Evolutionary conservation across 2,329 filamentous ascomycete species (phyloP).

Genomic region (Thielaviopsis euricoi): DNA sequence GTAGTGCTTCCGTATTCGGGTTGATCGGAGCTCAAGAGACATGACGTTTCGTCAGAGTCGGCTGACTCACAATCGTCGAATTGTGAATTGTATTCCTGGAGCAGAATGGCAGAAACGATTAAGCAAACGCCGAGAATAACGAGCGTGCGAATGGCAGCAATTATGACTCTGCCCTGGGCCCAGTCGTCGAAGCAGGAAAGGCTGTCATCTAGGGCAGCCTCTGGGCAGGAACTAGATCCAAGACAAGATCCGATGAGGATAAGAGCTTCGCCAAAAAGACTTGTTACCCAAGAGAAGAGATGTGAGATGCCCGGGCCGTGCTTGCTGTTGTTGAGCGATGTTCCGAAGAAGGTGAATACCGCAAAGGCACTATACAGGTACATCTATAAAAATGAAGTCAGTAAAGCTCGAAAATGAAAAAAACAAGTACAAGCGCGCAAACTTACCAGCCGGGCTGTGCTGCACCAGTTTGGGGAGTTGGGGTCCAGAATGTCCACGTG

Average conservation of each 20-base stretch:
- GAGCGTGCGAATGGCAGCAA: conserved; percentile 43
- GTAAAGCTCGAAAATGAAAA: not conserved
- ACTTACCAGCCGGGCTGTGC: conserved; percentile 7
- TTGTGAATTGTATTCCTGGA: conserved; percentile 1
- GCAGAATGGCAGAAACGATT: conserved; percentile 26
- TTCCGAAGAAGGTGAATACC: conserved; percentile 8
- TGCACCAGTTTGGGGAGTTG: conserved; percentile 3
- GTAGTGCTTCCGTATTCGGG: conserved; percentile 7
- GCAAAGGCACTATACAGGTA: conserved; percentile 7
- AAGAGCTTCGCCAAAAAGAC: conserved; percentile 53
- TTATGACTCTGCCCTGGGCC: conserved; percentile 40
- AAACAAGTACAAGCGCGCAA: not conserved
- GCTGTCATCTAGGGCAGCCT: not conserved
- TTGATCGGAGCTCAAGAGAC: conserved; percentile 30
- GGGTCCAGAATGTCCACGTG: conserved; percentile 4
- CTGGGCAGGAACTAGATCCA: conserved; percentile 21
- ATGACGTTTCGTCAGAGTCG: conserved; percentile 40
- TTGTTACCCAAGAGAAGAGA: conserved; percentile 61
- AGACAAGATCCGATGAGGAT: conserved; percentile 54
- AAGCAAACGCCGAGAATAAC: conserved; percentile 48
- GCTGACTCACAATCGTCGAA: conserved; percentile 23
- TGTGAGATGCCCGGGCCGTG: conserved; percentile 62
- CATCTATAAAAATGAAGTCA: not conserved
- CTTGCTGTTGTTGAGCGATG: not conserved
- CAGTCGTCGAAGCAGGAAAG: conserved; percentile 22